Evolutionary conservation across 331 rosid genomes (phyloP), one percentile per base, ranked within the genome.

Genomic region (Arachis monticola): DNA sequence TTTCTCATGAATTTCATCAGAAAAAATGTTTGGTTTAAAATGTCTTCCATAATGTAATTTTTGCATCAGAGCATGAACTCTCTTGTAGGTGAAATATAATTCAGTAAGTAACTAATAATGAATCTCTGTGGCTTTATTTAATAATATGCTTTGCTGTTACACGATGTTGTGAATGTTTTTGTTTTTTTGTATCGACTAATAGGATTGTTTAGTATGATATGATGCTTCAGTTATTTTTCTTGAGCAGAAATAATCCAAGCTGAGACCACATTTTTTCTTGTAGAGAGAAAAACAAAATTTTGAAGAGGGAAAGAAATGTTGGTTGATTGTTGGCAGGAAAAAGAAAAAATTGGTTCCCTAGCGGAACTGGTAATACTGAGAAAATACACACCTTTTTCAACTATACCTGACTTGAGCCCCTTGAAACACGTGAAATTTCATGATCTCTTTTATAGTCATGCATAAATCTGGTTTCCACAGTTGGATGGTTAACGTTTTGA

Each of bases 401-500:
- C 67, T 74, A 11, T 64, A 55, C 68, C 38, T n/a, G 8, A 68
- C 44, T 68, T 44, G 6, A 70, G 79, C 17, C 74, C 70, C 46
- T 11, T 63, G 57, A 63, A 45, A n/a, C 66, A 30, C 60, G 13
- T 70, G 40, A 51, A 47, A 11, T 8, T 10, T 42, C 62, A 44
- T 62, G 0, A 58, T 35, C 38, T 52, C 5, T 3, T 60, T 31
- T 66, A 55, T 53, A 72, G 60, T 72, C 7, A 52, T 47, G 50
- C 30, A 8, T 32, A 41, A 8, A n/a, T 40, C 40, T 56, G 38
- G 27, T 69, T 63, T 52, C 70, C 59, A 40, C 41, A 41, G 6
- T 59, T 65, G 69, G 38, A 62, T 31, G 41, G 53, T 64, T 5
- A 64, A 63, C 70, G 52, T 60, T 64, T 77, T 86, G 61, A 67